Evolutionary conservation across 495 filamentous ascomycete genomes (phyloP).

Genomic region (Lophiotrema nucula): DNA sequence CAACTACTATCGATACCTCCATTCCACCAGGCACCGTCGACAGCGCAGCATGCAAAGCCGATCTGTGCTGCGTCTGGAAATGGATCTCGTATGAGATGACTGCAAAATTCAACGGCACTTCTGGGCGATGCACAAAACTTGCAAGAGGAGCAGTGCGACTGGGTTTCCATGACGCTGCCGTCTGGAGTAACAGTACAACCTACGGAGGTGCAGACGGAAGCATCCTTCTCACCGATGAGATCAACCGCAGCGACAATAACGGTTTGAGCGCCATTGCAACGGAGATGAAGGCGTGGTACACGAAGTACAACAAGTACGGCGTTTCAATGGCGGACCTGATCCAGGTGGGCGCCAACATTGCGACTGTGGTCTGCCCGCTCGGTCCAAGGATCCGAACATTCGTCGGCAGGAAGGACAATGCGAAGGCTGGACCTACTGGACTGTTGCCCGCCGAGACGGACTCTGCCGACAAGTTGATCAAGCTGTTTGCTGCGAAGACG

Average conservation of each 20-base stretch:
- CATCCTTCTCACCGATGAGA: slow-evolving; percentile 32
- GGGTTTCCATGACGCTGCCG: slow-evolving; percentile 38
- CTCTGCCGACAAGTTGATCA: slow-evolving; percentile 40
- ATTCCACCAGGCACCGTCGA: slow-evolving; percentile 20
- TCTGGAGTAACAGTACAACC: slow-evolving; percentile 29
- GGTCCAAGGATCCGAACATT: slow-evolving; percentile 38
- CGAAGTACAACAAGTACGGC: slow-evolving; percentile 29
- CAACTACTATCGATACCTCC: slow-evolving; percentile 18
- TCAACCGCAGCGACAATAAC: slow-evolving; percentile 31
- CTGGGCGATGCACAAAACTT: slow-evolving; percentile 33
- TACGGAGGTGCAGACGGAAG: slow-evolving; percentile 36
- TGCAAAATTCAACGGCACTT: slow-evolving; percentile 30
- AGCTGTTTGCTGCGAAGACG: slow-evolving; percentile 51
- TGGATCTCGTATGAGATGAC: slow-evolving; percentile 36
- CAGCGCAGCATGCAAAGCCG: slow-evolving; percentile 31
- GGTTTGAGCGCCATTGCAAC: slow-evolving; percentile 18
- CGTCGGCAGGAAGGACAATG: slow-evolving; percentile 43
- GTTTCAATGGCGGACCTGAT: slow-evolving; percentile 37
- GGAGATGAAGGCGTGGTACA: slow-evolving; percentile 28
- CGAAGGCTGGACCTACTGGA: slow-evolving; percentile 32
- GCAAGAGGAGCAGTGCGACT: slow-evolving; percentile 34
- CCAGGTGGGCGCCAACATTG: slow-evolving; percentile 36
- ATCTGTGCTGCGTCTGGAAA: slow-evolving; percentile 34
- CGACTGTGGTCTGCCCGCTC: slow-evolving; percentile 32
- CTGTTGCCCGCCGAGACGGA: slow-evolving; percentile 41